Evolutionary conservation across 2,329 filamentous ascomycete genomes (phyloP).

Genomic region (Karstenula rhodostoma): DNA sequence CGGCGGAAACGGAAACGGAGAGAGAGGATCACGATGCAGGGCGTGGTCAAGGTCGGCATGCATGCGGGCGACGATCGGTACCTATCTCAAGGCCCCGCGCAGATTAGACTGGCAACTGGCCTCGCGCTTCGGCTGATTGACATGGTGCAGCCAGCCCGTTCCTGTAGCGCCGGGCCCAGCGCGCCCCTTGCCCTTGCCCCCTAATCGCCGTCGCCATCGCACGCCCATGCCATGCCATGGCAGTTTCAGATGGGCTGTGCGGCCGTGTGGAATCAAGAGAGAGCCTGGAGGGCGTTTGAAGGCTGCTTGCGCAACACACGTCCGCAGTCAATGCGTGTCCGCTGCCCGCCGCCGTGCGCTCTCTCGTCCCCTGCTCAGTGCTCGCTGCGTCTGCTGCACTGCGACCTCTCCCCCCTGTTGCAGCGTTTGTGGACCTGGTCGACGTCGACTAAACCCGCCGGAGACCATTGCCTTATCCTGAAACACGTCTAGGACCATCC

Average conservation of each 20-base stretch:
- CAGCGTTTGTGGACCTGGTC: conserved; percentile 4
- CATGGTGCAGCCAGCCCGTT: conserved; percentile 7
- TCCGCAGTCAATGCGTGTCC: conserved; percentile 13
- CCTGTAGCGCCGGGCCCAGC: neutral
- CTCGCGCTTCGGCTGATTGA: conserved; percentile 8
- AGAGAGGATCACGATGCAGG: neutral
- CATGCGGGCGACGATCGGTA: conserved; percentile 3
- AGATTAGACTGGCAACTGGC: neutral
- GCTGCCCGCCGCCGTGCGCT: neutral
- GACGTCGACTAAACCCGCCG: conserved; percentile 11
- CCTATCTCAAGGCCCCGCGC: conserved; percentile 1
- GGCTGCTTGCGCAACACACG: conserved; percentile 21
- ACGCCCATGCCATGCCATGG: neutral
- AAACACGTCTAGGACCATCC: conserved; percentile 15
- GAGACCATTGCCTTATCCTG: conserved; percentile 12
- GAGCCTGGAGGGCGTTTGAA: conserved; percentile 9
- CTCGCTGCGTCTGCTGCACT: neutral
- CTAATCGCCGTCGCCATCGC: too few relatives aligned
- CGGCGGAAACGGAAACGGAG: neutral
- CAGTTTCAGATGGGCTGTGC: conserved; percentile 15
- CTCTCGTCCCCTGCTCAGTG: conserved; percentile 4
- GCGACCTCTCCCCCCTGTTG: conserved; percentile 9
- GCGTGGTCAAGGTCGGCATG: neutral
- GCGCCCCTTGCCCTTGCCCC: neutral
- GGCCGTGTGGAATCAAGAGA: neutral